These are phyloP conservation scores for Boletus vermiculosoides DNA, from an alignment of 768 basidiomycete genomes.

Conservation along the genomic window DNA sequence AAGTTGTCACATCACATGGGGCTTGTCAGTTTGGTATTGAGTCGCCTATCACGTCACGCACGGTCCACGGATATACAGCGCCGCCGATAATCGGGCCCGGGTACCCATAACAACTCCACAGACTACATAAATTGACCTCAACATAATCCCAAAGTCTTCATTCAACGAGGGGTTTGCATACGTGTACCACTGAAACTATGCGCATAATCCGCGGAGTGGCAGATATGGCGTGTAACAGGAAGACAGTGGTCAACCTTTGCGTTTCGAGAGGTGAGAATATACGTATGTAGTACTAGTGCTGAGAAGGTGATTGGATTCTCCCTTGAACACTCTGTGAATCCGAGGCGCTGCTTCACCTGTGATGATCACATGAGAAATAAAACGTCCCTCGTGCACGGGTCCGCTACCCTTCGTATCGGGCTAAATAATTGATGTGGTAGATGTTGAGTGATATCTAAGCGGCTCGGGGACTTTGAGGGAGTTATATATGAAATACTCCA, in stretches of 20 bases:
- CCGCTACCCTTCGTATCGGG: background rate
- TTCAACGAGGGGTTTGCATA: background rate
- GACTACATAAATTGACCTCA: no score
- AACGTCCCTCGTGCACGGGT: background rate
- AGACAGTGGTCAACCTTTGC: background rate
- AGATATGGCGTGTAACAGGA: background rate
- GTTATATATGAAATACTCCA: background rate
- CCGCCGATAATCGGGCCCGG: conserved; percentile 15
- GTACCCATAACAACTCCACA: background rate
- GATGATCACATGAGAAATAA: background rate
- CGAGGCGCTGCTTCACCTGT: background rate
- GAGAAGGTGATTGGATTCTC: background rate
- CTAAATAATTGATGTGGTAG: background rate
- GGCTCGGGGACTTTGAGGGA: background rate
- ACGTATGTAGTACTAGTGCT: background rate
- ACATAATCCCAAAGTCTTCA: background rate
- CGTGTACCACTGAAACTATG: background rate
- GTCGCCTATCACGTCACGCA: no score
- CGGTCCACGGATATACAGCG: background rate
- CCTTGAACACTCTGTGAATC: background rate
- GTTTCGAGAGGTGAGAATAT: conserved; percentile 8
- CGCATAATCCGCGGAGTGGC: conserved; percentile 1
- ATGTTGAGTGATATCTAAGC: background rate
- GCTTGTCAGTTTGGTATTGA: no score
- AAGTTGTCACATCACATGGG: no score